These are phyloP conservation scores for Solanum hybrid DNA, from an alignment of 305 asterid species.

Conservation along the genomic window DNA sequence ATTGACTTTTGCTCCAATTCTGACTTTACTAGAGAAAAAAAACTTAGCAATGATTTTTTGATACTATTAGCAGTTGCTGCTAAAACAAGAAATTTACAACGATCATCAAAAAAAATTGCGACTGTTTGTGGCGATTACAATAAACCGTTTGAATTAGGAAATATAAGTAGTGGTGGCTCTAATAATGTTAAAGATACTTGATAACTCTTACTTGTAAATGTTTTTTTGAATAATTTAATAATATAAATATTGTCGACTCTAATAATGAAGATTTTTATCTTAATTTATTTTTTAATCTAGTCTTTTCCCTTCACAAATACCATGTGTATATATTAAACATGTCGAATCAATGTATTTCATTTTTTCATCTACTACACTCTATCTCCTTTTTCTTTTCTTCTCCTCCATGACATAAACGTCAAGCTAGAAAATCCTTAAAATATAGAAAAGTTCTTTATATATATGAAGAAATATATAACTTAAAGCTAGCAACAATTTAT, in stretches of 20 bases:
- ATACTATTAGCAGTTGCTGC: neutral
- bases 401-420: neutral
- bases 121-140: neutral
- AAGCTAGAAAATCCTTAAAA: neutral
- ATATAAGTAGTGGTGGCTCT: neutral
- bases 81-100: neutral
- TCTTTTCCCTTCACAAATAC: neutral
- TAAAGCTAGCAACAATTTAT: neutral
- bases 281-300: neutral
- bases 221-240: neutral
- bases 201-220: neutral
- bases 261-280: neutral
- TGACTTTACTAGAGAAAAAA: neutral
- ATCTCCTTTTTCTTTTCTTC: neutral
- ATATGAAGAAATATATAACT: neutral
- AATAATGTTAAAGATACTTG: neutral
- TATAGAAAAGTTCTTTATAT: neutral
- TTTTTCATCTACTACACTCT: neutral
- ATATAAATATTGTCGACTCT: neutral
- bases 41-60: neutral
- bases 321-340: neutral
- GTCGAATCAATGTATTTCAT: neutral
- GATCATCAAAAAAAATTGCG: neutral
- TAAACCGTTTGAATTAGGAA: neutral
- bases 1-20: neutral